Base-by-base conservation (phyloP, 441 rosid genomes). In the Syzygium malaccense region DNA sequence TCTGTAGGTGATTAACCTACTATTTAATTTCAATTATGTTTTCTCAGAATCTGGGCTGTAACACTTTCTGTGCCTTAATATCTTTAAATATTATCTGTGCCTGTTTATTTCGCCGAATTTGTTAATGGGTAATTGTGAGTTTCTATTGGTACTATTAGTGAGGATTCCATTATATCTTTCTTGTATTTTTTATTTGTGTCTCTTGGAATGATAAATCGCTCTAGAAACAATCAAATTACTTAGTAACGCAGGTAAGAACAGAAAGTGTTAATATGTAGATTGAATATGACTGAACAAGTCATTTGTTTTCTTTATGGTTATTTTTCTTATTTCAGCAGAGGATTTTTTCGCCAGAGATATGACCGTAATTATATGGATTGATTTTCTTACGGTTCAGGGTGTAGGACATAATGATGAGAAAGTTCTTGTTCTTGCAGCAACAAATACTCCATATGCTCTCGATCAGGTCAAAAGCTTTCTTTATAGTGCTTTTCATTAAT, bases 341-440 rank as follows among this genome's bases (percentile, higher is more conserved):
- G 37, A 64, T 49, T 32, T 57, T 60, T 49, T 49, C n/a, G n/a
- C 58, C 41, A 51, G 86, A 37, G 45, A 33, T 64, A 8, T n/a
- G 85, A 33, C 25, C 83, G 30, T 13, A 58, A 33, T 53, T 53
- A 62, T 30, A 45, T 86, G 88, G 51, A 78, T 30, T 28, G 49
- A 75, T 84, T 86, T 89, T 85, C 87, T 85, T 88, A 78, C 57
- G 32, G 89, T 87, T 88, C 92, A 98, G 99, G 99, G 99, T 91
- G 99, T 98, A 86, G 99, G 99, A 64, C 92, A 96, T 94, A 95
- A 92, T 89, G 99, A 98, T 91, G 95, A 96, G 93, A 98, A 98
- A 93, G 99, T 98, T 90, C 99, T 98, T 88, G 95, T 98, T 90
- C 99, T 98, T 93, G 98, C 99, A 85, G 99, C 99, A 86, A 97